These are phyloP conservation scores for Chytridiales sp. DNA, from an alignment of 371 early-diverging fungal genomes.

Conservation along the genomic window DNA sequence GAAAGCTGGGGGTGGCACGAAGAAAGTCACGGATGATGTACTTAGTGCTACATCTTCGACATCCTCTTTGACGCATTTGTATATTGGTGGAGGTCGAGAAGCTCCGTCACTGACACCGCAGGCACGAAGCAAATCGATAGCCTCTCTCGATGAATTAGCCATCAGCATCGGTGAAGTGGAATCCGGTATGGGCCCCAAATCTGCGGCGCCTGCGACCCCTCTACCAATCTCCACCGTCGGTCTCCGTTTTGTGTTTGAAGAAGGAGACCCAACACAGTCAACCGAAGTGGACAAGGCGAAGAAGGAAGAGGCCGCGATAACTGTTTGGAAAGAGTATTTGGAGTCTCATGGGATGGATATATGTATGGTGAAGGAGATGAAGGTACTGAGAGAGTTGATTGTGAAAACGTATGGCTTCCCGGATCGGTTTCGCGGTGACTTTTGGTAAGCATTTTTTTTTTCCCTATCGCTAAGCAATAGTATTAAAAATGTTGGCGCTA, in stretches of 20 bases:
- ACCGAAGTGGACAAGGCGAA: not conserved
- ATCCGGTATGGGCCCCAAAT: too few relatives aligned
- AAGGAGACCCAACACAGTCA: too few relatives aligned
- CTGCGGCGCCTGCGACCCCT: too few relatives aligned
- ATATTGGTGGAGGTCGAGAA: conserved; percentile 1
- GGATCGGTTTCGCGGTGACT: conserved; percentile 45
- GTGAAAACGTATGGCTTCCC: conserved; percentile 47
- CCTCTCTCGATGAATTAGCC: not conserved
- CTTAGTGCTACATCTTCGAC: too few relatives aligned
- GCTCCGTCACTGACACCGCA: not conserved
- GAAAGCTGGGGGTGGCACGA: too few relatives aligned
- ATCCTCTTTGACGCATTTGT: conserved; percentile 6
- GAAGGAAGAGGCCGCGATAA: not conserved
- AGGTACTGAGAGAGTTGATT: conserved; percentile 46
- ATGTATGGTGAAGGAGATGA: conserved; percentile 55
- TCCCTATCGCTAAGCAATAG: not conserved
- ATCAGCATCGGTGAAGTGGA: not conserved
- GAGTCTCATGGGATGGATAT: conserved; percentile 55
- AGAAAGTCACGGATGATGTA: too few relatives aligned
- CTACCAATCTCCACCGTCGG: conserved; percentile 26
- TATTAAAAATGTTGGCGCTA: conserved; percentile 2
- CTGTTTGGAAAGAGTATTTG: conserved; percentile 51
- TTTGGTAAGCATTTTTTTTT: conserved; percentile 39
- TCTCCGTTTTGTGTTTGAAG: conserved; percentile 37
- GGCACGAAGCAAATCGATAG: not conserved